Conservation (phyloP, 1,284 basidiomycete species). For the Uromyces viciae-fabae region DNA sequence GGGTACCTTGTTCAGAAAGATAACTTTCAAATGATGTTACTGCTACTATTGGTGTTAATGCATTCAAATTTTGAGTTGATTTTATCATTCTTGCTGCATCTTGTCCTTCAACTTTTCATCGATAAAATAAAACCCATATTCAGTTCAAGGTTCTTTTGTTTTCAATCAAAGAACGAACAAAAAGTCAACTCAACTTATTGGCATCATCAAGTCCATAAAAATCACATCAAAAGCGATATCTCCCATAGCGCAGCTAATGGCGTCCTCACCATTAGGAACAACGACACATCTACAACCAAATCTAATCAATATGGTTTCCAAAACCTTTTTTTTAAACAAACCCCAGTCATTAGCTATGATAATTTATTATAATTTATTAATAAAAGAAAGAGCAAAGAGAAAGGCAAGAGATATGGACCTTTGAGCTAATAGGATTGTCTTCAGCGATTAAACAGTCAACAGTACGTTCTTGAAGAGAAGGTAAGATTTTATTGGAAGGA, state of each 20-base stretch:
- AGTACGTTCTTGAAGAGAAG: slow-evolving; percentile 51
- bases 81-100: slow-evolving; percentile 88
- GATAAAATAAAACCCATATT: neutral
- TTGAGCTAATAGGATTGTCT: slow-evolving; percentile 89
- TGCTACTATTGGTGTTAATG: slow-evolving; percentile 82
- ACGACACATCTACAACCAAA: slow-evolving; percentile 90
- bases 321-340: slow-evolving; percentile 60
- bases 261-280: slow-evolving; percentile 91
- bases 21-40: slow-evolving; percentile 58
- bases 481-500: slow-evolving; percentile 58
- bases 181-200: slow-evolving; percentile 59
- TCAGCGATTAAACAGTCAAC: slow-evolving; percentile 91
- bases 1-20: slow-evolving; percentile 60
- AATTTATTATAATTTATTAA: no score
- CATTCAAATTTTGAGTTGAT: slow-evolving; percentile 87
- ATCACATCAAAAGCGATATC: slow-evolving; percentile 67
- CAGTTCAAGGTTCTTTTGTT: slow-evolving; percentile 62
- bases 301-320: slow-evolving; percentile 84
- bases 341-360: no score
- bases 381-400: no score
- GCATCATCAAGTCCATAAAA: slow-evolving; percentile 58
- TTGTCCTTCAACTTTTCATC: slow-evolving; percentile 73
- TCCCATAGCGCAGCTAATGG: slow-evolving; percentile 91
- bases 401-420: slow-evolving; percentile 57
- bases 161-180: slow-evolving; percentile 58